Evolutionary conservation across 2,329 filamentous ascomycete species (phyloP).

Genomic region (Fusarium kyushuense): DNA sequence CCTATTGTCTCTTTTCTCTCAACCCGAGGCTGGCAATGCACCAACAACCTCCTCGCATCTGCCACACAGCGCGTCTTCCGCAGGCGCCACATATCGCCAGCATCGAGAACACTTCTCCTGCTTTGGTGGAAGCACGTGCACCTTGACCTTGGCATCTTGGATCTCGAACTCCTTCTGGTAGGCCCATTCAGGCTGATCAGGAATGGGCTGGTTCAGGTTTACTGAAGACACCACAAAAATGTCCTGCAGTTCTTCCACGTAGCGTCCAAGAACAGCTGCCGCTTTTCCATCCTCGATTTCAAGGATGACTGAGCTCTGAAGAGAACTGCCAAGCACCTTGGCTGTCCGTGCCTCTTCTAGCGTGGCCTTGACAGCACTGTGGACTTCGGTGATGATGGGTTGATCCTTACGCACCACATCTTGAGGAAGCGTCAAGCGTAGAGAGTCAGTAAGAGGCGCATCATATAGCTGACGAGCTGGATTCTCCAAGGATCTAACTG

Average conservation of each 20-base stretch:
- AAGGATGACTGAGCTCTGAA: conserved; percentile 79
- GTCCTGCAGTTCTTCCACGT: conserved; percentile 66
- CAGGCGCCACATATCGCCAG: conserved; percentile 85
- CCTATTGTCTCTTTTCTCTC: conserved; percentile 18
- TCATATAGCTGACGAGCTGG: conserved; percentile 64
- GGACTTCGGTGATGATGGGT: conserved; percentile 64
- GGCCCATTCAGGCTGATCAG: conserved; percentile 54
- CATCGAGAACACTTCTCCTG: conserved; percentile 84
- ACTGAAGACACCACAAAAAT: conserved; percentile 79
- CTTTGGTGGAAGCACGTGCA: conserved; percentile 62
- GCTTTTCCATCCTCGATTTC: conserved; percentile 56
- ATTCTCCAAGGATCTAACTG: conserved; percentile 46
- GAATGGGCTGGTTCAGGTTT: conserved; percentile 56
- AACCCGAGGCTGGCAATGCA: conserved; percentile 23
- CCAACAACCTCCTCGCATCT: conserved; percentile 77
- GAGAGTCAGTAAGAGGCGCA: conserved; percentile 57
- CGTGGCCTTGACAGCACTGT: conserved; percentile 77
- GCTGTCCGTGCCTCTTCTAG: conserved; percentile 78
- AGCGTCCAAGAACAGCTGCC: conserved; percentile 54
- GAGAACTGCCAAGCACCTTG: conserved; percentile 82
- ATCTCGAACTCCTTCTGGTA: conserved; percentile 60
- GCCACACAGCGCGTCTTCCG: conserved; percentile 74
- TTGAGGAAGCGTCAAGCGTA: conserved; percentile 56
- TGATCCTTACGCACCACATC: conserved; percentile 57
- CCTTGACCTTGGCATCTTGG: conserved; percentile 53